Conservation (phyloP, 768 basidiomycete species). For the Podaxis sp. region DNA sequence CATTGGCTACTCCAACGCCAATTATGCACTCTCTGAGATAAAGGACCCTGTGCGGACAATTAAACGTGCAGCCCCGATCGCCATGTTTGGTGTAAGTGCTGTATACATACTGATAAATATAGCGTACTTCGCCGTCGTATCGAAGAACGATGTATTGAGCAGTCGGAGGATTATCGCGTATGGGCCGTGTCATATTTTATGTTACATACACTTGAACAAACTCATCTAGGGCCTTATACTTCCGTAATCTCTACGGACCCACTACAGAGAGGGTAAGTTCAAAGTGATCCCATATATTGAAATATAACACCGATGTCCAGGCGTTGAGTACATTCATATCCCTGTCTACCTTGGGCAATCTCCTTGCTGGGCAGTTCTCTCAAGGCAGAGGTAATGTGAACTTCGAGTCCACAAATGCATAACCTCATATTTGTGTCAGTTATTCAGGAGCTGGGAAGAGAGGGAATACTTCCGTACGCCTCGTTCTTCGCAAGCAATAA, state of each 20-base stretch:
- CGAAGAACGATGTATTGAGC: constrained; percentile 62
- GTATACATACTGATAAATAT: constrained; percentile 65
- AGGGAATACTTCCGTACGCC: constrained; percentile 64
- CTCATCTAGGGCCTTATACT: constrained; percentile 56
- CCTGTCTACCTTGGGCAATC: constrained; percentile 59
- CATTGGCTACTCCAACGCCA: constrained; percentile 70
- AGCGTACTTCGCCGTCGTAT: constrained; percentile 72
- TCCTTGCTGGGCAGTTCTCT: constrained; percentile 58
- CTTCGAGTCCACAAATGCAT: neutral
- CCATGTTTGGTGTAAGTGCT: constrained; percentile 52
- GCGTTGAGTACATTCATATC: constrained; percentile 58
- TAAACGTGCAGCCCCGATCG: constrained; percentile 64
- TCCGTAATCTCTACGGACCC: constrained; percentile 66
- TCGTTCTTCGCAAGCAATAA: constrained; percentile 66
- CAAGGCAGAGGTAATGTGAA: constrained; percentile 54
- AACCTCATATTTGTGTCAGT: constrained; percentile 31
- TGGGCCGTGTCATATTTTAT: constrained; percentile 17
- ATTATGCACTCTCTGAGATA: constrained; percentile 70
- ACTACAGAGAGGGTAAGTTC: constrained; percentile 49
- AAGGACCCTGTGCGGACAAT: constrained; percentile 67
- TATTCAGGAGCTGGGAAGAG: constrained; percentile 69
- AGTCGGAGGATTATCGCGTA: constrained; percentile 68
- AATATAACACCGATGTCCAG: constrained; percentile 25
- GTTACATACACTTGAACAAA: neutral
- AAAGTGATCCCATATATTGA: neutral